Evolutionary conservation across 2,329 filamentous ascomycete species (phyloP).

Genomic region (Madurella mycetomatis): DNA sequence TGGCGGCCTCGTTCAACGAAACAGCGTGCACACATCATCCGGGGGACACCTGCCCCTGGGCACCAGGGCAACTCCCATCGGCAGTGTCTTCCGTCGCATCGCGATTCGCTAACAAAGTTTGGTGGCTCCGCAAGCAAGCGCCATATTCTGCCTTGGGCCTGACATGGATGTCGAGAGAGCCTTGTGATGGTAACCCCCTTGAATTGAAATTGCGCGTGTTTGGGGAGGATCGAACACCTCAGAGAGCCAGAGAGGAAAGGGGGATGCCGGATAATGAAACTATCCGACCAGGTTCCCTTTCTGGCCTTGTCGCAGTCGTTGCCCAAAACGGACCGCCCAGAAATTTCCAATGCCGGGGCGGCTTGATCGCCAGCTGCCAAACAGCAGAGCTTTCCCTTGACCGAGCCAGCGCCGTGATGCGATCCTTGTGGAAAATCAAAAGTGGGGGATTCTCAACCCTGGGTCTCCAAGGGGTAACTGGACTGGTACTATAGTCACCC

Average conservation of each 20-base stretch:
- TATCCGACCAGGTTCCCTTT: background rate
- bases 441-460: too few relatives aligned
- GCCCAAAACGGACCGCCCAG: slow-evolving; percentile 16
- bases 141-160: background rate
- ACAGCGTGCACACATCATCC: slow-evolving; percentile 8
- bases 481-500: too few relatives aligned
- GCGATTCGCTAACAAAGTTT: background rate
- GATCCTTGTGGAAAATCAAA: too few relatives aligned
- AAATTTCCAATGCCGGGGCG: too few relatives aligned
- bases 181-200: background rate
- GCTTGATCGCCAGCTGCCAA: too few relatives aligned
- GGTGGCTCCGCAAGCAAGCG: background rate
- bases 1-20: slow-evolving; percentile 12
- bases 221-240: background rate
- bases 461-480: too few relatives aligned
- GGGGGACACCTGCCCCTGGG: background rate
- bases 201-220: background rate
- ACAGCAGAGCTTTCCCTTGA: too few relatives aligned
- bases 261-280: too few relatives aligned
- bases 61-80: background rate
- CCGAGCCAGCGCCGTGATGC: too few relatives aligned
- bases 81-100: too few relatives aligned
- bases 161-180: background rate
- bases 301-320: slow-evolving; percentile 21
- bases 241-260: background rate